Evolutionary conservation across 1,284 basidiomycete species (phyloP), one percentile per base, ranked within the genome.

Genomic region (Cryptococcus neoformans): DNA sequence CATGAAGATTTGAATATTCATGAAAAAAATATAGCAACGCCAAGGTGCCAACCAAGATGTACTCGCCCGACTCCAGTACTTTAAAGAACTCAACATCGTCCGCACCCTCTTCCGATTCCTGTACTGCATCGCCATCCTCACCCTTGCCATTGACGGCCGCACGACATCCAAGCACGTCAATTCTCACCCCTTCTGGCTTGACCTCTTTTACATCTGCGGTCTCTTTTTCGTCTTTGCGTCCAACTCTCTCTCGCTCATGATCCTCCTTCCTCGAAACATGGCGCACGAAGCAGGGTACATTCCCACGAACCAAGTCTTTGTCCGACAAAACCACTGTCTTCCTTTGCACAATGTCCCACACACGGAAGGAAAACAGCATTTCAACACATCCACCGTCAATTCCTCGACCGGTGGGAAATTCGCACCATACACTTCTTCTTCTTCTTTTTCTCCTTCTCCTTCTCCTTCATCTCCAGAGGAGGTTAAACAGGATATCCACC

Each of bases 21-120:
- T n/a, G 21, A 12, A 35, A 17, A 28, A 28, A 28, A 4, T 28
- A 5, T 36, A 58, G 68, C 56, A 60, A 28, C 63, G 62, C 16
- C 64, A 66, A 62, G 70, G 70, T n/a, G 70, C 70, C 38, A 71
- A 68, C 35, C 53, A 64, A 4, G 70, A 73, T 17, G 66, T 73
- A 35, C 52, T 69, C 28, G 62, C 54, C 37, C 62, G 69, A 12
- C 56, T 73, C 14, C 58, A 65, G 37, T 73, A 69, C 49, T 73
- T 73, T 58, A 65, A 69, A 55, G 63, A 68, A 44, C 56, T 68
- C 50, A 68, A 68, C 54, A 39, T 35, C 2, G 55, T 63, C 16
- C 48, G 66, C 9, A 69, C 67, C 8, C 39, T 68, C 49, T 69
- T 70, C 52, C 61, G 70, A 36, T 54, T 58, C 21, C 37, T 69